Percentiles rank a stretch among this genome's conserved stretches.
These are phyloP conservation scores for Rheum nobile DNA, from an alignment of 148 eudicot species.

Conservation along the genomic window DNA sequence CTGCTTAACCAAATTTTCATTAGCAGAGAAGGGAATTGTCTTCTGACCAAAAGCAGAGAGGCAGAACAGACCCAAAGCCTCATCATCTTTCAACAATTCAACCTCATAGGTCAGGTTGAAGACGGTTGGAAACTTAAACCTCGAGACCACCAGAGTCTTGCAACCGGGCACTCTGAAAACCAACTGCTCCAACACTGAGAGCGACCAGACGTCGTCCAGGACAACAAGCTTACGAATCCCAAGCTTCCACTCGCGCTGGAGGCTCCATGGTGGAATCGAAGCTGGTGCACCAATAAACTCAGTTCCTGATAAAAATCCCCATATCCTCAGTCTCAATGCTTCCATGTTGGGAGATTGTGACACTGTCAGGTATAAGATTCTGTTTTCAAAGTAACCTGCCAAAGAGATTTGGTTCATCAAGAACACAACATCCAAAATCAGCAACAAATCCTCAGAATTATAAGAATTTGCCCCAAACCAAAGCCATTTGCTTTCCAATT, in stretches of 20 bases:
- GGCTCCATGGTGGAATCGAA: conserved; percentile 25
- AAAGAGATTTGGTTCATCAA: background rate
- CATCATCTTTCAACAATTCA: conserved; percentile 51
- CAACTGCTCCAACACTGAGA: conserved; percentile 48
- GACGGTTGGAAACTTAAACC: conserved; percentile 49
- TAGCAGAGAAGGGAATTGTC: conserved; percentile 34
- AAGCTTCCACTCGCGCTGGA: conserved; percentile 18
- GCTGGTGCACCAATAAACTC: conserved; percentile 15
- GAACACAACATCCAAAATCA: background rate
- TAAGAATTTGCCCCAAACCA: too few relatives aligned
- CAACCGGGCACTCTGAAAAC: conserved; percentile 50
- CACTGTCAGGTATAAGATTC: conserved; percentile 49
- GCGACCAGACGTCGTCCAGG: conserved; percentile 86
- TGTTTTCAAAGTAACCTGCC: conserved; percentile 53
- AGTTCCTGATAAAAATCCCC: conserved; percentile 39
- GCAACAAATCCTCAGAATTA: background rate
- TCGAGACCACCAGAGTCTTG: conserved; percentile 63
- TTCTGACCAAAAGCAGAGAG: conserved; percentile 52
- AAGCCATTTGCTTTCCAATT: too few relatives aligned
- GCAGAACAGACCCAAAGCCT: conserved; percentile 65
- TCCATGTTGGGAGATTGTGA: conserved; percentile 81
- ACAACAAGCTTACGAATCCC: conserved; percentile 34
- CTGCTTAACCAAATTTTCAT: conserved; percentile 46
- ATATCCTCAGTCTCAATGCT: conserved; percentile 38
- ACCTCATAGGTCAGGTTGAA: conserved; percentile 44